Evolutionary conservation across 495 filamentous ascomycete genomes (phyloP).

Genomic region (Usnea hakonensis): DNA sequence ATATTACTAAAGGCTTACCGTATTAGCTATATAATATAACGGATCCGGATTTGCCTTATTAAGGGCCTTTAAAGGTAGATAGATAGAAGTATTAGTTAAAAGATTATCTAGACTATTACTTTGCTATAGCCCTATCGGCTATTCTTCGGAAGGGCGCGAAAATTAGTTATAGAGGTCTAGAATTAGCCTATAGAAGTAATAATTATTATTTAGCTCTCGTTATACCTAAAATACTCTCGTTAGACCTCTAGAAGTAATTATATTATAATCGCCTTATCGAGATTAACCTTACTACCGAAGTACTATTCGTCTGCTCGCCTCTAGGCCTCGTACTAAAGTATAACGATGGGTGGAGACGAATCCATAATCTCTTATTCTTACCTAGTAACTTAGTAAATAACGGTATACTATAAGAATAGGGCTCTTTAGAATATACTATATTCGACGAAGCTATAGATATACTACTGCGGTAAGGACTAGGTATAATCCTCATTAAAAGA

Average conservation of each 20-base stretch:
- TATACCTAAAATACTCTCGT: background rate
- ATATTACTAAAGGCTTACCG: too few relatives aligned
- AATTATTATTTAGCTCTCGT: background rate
- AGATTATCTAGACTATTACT: too few relatives aligned
- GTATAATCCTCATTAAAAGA: background rate
- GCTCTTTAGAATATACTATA: background rate
- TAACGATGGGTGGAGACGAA: background rate
- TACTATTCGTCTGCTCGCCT: background rate
- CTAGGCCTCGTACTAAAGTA: background rate
- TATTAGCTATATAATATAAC: too few relatives aligned
- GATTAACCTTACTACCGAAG: background rate
- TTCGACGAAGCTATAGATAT: background rate
- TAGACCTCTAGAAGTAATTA: background rate
- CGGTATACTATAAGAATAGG: background rate
- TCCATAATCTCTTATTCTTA: background rate
- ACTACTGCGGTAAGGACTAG: background rate
- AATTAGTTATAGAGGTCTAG: background rate
- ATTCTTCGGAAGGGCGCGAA: background rate
- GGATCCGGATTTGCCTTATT: too few relatives aligned
- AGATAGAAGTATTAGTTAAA: too few relatives aligned
- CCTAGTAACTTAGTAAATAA: background rate
- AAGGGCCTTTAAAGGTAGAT: too few relatives aligned
- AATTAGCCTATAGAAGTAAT: background rate
- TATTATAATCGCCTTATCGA: background rate
- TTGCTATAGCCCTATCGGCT: too few relatives aligned